Base-by-base conservation (phyloP, 495 filamentous ascomycete genomes). In the Penicillium diatomitis region DNA sequence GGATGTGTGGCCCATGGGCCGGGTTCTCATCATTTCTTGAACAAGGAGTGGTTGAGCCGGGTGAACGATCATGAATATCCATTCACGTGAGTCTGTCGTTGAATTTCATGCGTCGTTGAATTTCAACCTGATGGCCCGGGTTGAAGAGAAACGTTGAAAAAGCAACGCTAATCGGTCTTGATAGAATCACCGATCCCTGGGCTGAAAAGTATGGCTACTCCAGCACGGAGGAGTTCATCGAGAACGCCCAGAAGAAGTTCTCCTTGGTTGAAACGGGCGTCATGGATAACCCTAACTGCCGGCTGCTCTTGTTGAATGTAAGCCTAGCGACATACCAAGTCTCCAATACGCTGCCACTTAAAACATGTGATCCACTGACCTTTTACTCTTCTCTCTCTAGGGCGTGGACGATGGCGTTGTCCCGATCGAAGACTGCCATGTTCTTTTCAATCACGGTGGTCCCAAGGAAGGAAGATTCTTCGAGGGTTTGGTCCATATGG, bases 41-140 rank as follows among this genome's bases (percentile, higher is more conserved):
- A 74, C 29, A 46, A 48, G 1, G 78, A 76, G 46, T 89, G 86
- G 86, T 56, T 90, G 54, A 70, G 76, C 28, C 68, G 67, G 46
- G 82, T 81, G 0, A 81, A 88, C 52, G 79, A 83, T 30, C 80
- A 87, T 50, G 87, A 90, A 65, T 91, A 91, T 66, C 86, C 87
- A 7, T 89, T 89, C 59, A 63, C 71, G 74, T 82, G 47, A 68
- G 75, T 74, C 8, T n/a, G 8, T 32, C 4, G 20, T 10, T 41
- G 20, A 20, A 20, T 20, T 20, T 20, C 20, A 20, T 29, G 2
- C 8, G 8, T 32, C 4, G 20, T 10, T 41, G 20, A 20, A 20
- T 20, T 20, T 20, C 20, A 20, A 20, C 20, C 0, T 20, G 20
- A 20, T 20, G 20, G 20, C 20, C 20, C 20, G 20, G 20, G 20